These are phyloP conservation scores for Ajuga chamaepitys DNA, from an alignment of 257 asterid species.

Conservation along the genomic window DNA sequence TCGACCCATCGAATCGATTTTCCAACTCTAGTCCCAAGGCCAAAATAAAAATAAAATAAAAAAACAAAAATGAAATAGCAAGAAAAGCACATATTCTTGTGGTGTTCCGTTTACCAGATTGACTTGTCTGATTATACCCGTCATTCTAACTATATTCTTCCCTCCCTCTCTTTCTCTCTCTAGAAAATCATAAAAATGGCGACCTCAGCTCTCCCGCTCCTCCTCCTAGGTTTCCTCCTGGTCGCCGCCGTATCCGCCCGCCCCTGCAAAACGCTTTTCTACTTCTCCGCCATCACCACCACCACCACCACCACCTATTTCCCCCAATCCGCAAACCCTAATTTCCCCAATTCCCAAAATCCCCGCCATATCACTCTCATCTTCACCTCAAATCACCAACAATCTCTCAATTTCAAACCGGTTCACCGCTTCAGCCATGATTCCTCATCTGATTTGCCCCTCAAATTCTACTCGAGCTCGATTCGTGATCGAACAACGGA, in stretches of 20 bases:
- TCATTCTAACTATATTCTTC: not conserved
- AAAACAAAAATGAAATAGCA: too few species aligned
- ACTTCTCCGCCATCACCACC: slow-evolving; percentile 40
- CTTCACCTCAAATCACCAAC: slow-evolving; percentile 24
- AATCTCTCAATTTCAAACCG: slow-evolving; percentile 3
- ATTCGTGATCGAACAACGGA: slow-evolving; percentile 55
- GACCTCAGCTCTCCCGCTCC: slow-evolving; percentile 17
- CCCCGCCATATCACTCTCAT: slow-evolving; percentile 36
- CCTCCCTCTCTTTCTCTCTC: too few species aligned
- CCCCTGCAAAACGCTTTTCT: slow-evolving; percentile 67
- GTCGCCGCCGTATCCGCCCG: slow-evolving; percentile 40
- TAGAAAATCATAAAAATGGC: slow-evolving; percentile 28
- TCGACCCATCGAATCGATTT: too few species aligned
- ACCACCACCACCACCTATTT: slow-evolving; percentile 27
- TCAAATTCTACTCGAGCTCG: slow-evolving; percentile 38
- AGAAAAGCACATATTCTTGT: too few species aligned
- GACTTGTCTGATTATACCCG: not conserved
- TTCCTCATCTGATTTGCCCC: slow-evolving; percentile 19
- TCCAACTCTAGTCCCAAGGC: too few species aligned
- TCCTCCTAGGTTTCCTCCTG: slow-evolving; percentile 24
- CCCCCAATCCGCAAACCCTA: slow-evolving; percentile 29
- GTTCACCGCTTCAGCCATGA: not conserved
- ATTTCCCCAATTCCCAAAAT: slow-evolving; percentile 18
- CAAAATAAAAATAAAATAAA: too few species aligned
- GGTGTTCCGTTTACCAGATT: too few species aligned